Evolutionary conservation across 2,329 filamentous ascomycete genomes (phyloP).

Genomic region (Arthrobotrys pseudoclavata): DNA sequence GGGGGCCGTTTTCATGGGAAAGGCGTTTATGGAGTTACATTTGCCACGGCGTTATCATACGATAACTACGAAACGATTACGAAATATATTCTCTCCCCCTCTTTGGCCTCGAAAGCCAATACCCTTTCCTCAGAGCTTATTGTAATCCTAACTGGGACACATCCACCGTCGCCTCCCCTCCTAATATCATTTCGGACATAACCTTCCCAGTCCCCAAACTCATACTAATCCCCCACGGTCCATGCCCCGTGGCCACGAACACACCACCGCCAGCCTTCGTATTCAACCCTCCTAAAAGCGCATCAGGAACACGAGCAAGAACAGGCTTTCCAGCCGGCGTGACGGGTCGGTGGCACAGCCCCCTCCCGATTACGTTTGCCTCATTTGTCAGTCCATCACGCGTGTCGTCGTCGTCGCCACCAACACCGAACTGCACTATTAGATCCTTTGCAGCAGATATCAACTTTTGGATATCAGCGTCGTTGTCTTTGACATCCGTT

Average conservation of each 20-base stretch:
- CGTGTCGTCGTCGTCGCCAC: slow-evolving; percentile 8
- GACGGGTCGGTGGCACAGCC: slow-evolving; percentile 80
- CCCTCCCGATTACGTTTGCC: slow-evolving; percentile 75
- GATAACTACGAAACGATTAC: slow-evolving; percentile 11
- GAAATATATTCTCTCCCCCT: slow-evolving; percentile 1
- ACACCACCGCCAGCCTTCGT: slow-evolving; percentile 74
- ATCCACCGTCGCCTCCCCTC: slow-evolving; percentile 73
- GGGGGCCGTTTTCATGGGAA: not conserved
- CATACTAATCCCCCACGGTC: slow-evolving; percentile 79
- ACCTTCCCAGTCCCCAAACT: slow-evolving; percentile 78
- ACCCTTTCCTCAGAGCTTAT: not conserved
- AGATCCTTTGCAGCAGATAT: slow-evolving; percentile 17
- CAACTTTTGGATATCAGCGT: slow-evolving; percentile 63
- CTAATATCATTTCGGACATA: slow-evolving; percentile 78
- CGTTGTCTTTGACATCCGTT: slow-evolving; percentile 65
- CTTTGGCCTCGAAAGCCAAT: not conserved
- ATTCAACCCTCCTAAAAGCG: slow-evolving; percentile 70
- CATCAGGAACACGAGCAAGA: slow-evolving; percentile 72
- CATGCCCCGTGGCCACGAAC: slow-evolving; percentile 79
- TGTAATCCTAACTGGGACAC: slow-evolving; percentile 70
- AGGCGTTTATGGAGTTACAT: slow-evolving; percentile 12
- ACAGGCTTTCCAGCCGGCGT: slow-evolving; percentile 76
- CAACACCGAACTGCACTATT: slow-evolving; percentile 26
- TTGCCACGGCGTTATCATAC: slow-evolving; percentile 13
- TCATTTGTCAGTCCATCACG: slow-evolving; percentile 65